These are phyloP conservation scores for Colletotrichum truncatum DNA, from an alignment of 2,329 filamentous ascomycete genomes.

Conservation along the genomic window DNA sequence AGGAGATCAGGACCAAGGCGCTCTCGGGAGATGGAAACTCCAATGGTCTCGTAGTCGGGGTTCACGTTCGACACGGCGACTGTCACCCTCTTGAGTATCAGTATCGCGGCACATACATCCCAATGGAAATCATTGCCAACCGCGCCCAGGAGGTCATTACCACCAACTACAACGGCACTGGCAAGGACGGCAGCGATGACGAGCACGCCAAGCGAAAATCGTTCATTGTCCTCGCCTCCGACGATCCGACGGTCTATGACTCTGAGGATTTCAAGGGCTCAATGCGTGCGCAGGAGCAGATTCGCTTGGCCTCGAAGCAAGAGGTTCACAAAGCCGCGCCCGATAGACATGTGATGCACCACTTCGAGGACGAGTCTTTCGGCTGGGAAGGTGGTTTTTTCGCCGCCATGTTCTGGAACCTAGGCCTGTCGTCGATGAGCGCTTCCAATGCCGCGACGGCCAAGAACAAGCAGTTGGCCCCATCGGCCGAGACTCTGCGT, in stretches of 20 bases:
- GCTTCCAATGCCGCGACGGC: constrained; percentile 45
- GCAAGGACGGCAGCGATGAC: constrained; percentile 43
- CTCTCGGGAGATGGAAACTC: constrained; percentile 50
- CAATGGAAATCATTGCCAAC: constrained; percentile 73
- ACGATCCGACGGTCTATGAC: constrained; percentile 80
- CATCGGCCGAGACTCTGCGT: constrained; percentile 65
- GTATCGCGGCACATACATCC: constrained; percentile 81
- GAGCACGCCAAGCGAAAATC: constrained; percentile 48
- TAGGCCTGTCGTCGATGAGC: constrained; percentile 63
- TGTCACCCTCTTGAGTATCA: constrained; percentile 80
- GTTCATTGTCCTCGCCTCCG: constrained; percentile 76
- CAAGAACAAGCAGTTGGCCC: constrained; percentile 42
- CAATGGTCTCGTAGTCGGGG: constrained; percentile 68
- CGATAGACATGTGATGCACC: constrained; percentile 63
- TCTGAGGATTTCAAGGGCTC: constrained; percentile 68
- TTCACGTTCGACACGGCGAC: constrained; percentile 86
- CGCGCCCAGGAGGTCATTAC: constrained; percentile 66
- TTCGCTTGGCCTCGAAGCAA: constrained; percentile 76
- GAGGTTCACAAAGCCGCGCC: constrained; percentile 49
- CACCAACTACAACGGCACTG: constrained; percentile 53
- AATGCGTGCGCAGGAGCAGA: constrained; percentile 76
- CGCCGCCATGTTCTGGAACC: constrained; percentile 80
- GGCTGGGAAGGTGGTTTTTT: constrained; percentile 94
- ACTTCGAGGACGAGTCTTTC: constrained; percentile 78
- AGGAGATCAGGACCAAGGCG: constrained; percentile 61